These are phyloP conservation scores for Pyrenochaeta sp. DNA, from an alignment of 2,329 filamentous ascomycete genomes.

Conservation along the genomic window DNA sequence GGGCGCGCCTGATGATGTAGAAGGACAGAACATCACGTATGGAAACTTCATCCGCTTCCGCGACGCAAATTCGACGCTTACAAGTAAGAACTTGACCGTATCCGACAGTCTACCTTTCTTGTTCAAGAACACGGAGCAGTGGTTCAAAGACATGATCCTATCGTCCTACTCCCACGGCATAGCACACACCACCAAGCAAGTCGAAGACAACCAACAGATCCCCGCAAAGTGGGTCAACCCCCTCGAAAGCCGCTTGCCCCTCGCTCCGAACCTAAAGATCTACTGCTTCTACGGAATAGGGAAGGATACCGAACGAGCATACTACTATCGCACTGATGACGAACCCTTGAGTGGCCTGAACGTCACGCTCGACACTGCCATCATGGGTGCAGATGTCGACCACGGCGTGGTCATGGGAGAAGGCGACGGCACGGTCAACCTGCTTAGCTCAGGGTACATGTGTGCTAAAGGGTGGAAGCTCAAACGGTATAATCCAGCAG, in stretches of 20 bases:
- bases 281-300: conserved; percentile 98
- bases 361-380: conserved; percentile 63
- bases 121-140: conserved; percentile 78
- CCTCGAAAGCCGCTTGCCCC: conserved; percentile 83
- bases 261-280: conserved; percentile 89
- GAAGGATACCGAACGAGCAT: conserved; percentile 90
- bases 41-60: conserved; percentile 89
- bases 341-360: conserved; percentile 73
- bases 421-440: conserved; percentile 92
- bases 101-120: conserved; percentile 80
- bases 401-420: conserved; percentile 96
- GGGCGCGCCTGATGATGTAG: conserved; percentile 86
- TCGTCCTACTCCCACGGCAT: conserved; percentile 87
- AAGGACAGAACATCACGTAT: conserved; percentile 75
- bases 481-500: conserved; percentile 90
- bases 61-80: conserved; percentile 60
- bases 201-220: conserved; percentile 69
- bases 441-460: conserved; percentile 96
- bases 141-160: conserved; percentile 80
- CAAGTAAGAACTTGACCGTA: conserved; percentile 78
- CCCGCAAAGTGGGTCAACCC: conserved; percentile 90
- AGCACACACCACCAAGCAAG: conserved; percentile 79
- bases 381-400: conserved; percentile 65
- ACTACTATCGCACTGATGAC: conserved; percentile 83
- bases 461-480: conserved; percentile 94